Percentiles rank a stretch among this genome's conserved stretches.
phyloP scores from a whole-genome alignment of 192 early-diverging fungal genomes.

The Linnemannia zychae region DNA sequence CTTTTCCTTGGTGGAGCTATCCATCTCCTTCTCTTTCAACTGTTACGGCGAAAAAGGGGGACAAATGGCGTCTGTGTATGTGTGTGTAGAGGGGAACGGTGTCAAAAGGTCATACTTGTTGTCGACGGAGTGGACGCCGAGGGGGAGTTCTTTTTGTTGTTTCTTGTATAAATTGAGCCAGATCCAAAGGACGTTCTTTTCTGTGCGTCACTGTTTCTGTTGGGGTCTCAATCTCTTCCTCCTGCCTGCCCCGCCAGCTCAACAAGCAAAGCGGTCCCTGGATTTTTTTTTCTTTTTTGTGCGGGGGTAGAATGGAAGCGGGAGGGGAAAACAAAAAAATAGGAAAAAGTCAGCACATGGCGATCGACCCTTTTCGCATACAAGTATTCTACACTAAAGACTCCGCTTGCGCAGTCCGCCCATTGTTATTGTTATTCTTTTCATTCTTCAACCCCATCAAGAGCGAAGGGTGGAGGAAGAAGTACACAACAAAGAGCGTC shows the following conservation, averaged over 20 bases:
- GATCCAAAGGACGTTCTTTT: background rate
- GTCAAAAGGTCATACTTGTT: no score
- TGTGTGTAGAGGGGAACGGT: no score
- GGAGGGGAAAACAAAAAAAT: background rate
- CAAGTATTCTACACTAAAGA: background rate
- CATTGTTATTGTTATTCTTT: background rate
- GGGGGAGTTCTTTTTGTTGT: no score
- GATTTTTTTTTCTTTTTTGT: background rate
- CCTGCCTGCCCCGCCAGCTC: background rate
- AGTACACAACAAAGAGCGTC: background rate
- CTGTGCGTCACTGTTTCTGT: conserved; percentile 2
- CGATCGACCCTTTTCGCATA: background rate
- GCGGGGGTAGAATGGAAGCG: conserved; percentile 4
- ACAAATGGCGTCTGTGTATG: no score
- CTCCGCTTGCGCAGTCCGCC: conserved; percentile 8
- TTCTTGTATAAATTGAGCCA: no score
- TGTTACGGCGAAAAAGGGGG: no score
- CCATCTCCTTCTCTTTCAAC: no score
- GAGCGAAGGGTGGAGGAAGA: background rate
- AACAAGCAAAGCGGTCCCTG: no score
- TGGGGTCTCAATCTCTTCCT: background rate
- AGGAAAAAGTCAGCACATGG: background rate
- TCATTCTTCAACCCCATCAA: background rate
- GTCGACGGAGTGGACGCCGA: no score
- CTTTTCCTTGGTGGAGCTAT: no score